Conservation (phyloP, 177 flowering plant genomes). For the Vitis hybrid region DNA sequence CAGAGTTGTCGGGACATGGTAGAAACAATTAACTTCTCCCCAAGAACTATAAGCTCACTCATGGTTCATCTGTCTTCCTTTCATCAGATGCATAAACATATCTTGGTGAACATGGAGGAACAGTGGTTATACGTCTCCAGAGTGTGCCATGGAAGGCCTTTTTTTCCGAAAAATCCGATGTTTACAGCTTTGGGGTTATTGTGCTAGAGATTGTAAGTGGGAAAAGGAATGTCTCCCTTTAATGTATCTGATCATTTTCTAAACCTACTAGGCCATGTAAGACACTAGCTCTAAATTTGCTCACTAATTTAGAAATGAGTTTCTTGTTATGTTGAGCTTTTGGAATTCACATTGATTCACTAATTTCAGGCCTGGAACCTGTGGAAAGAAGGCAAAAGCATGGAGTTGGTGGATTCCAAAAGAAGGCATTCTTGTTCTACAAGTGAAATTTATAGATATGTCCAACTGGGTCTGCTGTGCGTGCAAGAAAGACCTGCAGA, state of each 20-base stretch:
- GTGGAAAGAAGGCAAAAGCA: slow-evolving; percentile 16
- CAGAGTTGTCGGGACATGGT: slow-evolving; percentile 15
- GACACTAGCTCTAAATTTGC: too few relatives aligned
- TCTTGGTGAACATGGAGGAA: too few relatives aligned
- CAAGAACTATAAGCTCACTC: too few relatives aligned
- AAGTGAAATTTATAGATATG: not conserved
- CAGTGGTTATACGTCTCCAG: not conserved
- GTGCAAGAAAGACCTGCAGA: slow-evolving; percentile 16
- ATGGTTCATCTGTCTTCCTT: too few relatives aligned
- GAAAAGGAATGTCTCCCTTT: slow-evolving; percentile 1
- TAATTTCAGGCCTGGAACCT: slow-evolving; percentile 13
- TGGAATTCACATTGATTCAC: not conserved
- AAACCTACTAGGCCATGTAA: not conserved
- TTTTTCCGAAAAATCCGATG: slow-evolving; percentile 18
- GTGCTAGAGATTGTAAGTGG: slow-evolving; percentile 18
- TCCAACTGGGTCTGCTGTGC: slow-evolving; percentile 15
- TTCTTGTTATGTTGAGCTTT: too few relatives aligned
- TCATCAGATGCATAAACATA: too few relatives aligned
- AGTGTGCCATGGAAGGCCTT: slow-evolving; percentile 11
- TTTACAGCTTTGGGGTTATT: slow-evolving; percentile 14
- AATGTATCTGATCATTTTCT: not conserved
- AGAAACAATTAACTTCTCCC: too few relatives aligned
- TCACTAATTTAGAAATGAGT: too few relatives aligned
- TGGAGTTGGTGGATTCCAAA: slow-evolving; percentile 13
- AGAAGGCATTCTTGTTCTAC: not conserved